phyloP scores from a whole-genome alignment of 2,329 filamentous ascomycete species.

The Didymellaceae sp. region DNA sequence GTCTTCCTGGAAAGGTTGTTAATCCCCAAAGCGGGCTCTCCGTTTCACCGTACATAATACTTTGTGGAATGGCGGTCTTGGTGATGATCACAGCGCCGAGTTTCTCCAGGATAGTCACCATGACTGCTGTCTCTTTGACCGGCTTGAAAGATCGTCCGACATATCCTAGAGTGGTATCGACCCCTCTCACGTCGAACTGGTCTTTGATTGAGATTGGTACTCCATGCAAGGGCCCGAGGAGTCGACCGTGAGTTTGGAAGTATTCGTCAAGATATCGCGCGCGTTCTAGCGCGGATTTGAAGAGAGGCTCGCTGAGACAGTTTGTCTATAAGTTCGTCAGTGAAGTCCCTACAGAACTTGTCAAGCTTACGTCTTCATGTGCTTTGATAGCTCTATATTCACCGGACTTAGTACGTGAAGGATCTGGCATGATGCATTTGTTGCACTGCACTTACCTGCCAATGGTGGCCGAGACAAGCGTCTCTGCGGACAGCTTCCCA shows the following conservation, averaged over 20 bases:
- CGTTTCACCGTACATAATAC: slow-evolving; percentile 59
- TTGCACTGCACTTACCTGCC: not conserved
- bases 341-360: too few relatives aligned
- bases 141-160: slow-evolving; percentile 45
- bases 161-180: slow-evolving; percentile 63
- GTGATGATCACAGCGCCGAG: slow-evolving; percentile 55
- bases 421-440: too few relatives aligned
- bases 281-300: slow-evolving; percentile 39
- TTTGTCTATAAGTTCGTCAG: not conserved
- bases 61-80: slow-evolving; percentile 58
- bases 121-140: not conserved
- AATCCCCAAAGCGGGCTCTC: slow-evolving; percentile 33
- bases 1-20: slow-evolving; percentile 59
- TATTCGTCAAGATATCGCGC: slow-evolving; percentile 43
- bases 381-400: not conserved
- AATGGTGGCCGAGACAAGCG: not conserved
- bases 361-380: not conserved
- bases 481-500: not conserved
- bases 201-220: slow-evolving; percentile 64
- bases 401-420: not conserved
- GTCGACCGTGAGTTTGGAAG: slow-evolving; percentile 41
- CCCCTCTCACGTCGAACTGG: slow-evolving; percentile 62
- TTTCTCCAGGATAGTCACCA: slow-evolving; percentile 31
- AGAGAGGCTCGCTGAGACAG: slow-evolving; percentile 47
- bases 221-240: slow-evolving; percentile 57